Evolutionary conservation across 768 basidiomycete genomes (phyloP).

Genomic region (Termitomyces titanicus): DNA sequence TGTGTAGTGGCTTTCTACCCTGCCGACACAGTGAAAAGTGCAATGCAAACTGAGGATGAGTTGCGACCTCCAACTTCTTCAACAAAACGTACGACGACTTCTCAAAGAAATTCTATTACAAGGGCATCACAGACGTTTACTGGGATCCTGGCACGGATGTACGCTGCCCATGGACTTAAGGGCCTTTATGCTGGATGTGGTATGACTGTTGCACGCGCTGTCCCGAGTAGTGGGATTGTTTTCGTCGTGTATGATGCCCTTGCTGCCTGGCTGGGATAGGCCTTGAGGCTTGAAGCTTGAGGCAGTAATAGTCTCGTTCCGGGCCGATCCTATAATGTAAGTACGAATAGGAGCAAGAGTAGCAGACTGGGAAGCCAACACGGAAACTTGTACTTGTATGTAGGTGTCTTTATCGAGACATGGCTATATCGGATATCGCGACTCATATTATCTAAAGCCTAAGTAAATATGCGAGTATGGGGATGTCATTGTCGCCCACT

Average conservation of each 20-base stretch:
- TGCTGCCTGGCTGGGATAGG: slow-evolving; percentile 36
- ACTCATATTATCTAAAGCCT: too few relatives aligned
- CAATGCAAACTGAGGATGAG: slow-evolving; percentile 88
- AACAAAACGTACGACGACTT: not conserved
- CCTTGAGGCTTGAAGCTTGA: too few relatives aligned
- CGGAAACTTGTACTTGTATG: too few relatives aligned
- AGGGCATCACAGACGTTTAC: slow-evolving; percentile 33
- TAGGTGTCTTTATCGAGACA: too few relatives aligned
- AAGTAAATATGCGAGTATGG: too few relatives aligned
- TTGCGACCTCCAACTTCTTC: slow-evolving; percentile 41
- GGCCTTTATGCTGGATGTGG: slow-evolving; percentile 94
- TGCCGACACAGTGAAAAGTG: slow-evolving; percentile 86
- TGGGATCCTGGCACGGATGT: slow-evolving; percentile 67
- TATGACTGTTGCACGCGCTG: slow-evolving; percentile 79
- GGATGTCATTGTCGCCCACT: too few relatives aligned
- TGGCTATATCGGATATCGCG: too few relatives aligned
- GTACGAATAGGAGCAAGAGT: too few relatives aligned
- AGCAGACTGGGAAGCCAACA: too few relatives aligned
- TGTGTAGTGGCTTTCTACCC: slow-evolving; percentile 87
- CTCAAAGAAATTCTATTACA: not conserved
- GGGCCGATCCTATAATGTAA: too few relatives aligned
- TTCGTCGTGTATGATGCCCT: slow-evolving; percentile 90
- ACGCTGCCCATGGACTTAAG: slow-evolving; percentile 65
- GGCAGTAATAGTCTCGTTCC: too few relatives aligned
- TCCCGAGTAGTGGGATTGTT: slow-evolving; percentile 89